Evolutionary conservation across 140 eudicot species (phyloP).

Genomic region (Cichorium intybus): DNA sequence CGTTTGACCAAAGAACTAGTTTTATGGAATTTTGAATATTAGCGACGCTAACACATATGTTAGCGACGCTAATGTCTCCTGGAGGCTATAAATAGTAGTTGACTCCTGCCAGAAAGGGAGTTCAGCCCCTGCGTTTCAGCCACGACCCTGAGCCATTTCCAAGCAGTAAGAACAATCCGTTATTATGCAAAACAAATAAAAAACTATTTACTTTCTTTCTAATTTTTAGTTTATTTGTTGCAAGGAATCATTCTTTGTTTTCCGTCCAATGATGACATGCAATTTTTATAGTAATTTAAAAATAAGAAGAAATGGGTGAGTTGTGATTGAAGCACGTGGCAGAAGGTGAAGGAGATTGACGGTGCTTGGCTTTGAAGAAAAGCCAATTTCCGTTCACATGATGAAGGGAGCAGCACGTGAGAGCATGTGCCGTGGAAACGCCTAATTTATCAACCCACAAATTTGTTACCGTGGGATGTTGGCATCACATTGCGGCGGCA

Average conservation of each 20-base stretch:
- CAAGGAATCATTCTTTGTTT: conserved; percentile 20
- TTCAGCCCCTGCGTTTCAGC: too few species aligned
- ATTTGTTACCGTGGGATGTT: neutral
- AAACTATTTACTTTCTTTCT: too few species aligned
- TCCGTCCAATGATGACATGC: conserved; percentile 15
- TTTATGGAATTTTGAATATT: too few species aligned
- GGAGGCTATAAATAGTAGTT: too few species aligned
- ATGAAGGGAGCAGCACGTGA: conserved; percentile 37
- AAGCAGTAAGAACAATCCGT: too few species aligned
- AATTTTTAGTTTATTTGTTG: neutral
- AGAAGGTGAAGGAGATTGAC: conserved; percentile 25
- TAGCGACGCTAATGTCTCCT: too few species aligned
- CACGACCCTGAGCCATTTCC: too few species aligned
- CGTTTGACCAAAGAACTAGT: too few species aligned
- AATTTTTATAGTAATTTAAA: neutral
- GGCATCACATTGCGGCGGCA: conserved; percentile 13
- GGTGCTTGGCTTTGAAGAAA: conserved; percentile 26
- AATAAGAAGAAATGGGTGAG: conserved; percentile 20
- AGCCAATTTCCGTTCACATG: conserved; percentile 25
- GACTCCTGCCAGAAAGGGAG: too few species aligned
- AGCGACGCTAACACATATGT: too few species aligned
- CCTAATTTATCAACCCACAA: neutral
- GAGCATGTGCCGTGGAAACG: conserved; percentile 29
- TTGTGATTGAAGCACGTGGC: conserved; percentile 45
- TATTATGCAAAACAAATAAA: too few species aligned